These are phyloP conservation scores for Ophiostoma ips DNA, from an alignment of 2,329 filamentous ascomycete species.

Conservation along the genomic window DNA sequence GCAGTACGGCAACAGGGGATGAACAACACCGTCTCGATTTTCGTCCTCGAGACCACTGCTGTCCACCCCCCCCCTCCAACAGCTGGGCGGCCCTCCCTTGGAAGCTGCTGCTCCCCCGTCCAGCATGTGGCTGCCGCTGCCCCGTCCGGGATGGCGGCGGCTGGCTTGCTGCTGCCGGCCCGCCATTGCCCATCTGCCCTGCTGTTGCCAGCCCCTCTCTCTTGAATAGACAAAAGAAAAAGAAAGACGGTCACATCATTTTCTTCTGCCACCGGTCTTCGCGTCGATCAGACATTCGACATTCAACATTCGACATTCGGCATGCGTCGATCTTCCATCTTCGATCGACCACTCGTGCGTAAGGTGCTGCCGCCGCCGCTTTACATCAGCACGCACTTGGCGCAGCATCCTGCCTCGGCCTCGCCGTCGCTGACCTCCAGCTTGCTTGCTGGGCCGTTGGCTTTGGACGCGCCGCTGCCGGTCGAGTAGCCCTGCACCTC, in stretches of 20 bases:
- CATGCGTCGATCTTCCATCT: not conserved
- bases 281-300: no score
- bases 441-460: slow-evolving; percentile 49
- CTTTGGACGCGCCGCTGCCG: slow-evolving; percentile 49
- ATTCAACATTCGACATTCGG: no score
- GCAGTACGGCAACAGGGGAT: not conserved
- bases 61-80: no score
- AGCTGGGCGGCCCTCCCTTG: no score
- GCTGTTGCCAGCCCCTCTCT: not conserved
- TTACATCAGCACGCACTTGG: slow-evolving; percentile 20
- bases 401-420: slow-evolving; percentile 63
- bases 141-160: no score
- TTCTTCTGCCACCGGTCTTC: no score
- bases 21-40: no score
- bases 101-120: no score
- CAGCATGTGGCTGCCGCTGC: no score
- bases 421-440: slow-evolving; percentile 65
- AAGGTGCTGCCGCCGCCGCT: not conserved
- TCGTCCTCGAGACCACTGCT: no score
- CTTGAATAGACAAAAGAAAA: not conserved
- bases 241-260: not conserved
- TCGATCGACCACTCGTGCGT: not conserved
- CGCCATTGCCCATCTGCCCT: no score
- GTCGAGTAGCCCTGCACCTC: slow-evolving; percentile 84
- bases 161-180: no score